These are phyloP conservation scores for Cladosporium sp. DNA, from an alignment of 2,329 filamentous ascomycete genomes.

Conservation along the genomic window DNA sequence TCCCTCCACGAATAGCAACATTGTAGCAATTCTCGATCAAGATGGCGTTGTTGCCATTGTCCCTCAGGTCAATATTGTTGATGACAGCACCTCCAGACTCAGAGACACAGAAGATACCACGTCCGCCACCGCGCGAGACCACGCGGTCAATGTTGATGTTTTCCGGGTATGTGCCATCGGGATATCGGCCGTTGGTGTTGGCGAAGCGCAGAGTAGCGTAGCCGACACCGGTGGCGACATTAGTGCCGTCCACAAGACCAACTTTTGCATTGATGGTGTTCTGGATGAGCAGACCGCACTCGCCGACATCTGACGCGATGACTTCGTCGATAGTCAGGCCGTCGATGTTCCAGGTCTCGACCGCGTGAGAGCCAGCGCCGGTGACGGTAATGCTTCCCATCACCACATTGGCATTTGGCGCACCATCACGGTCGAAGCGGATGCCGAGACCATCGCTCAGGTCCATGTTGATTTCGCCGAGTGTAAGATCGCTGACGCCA, in stretches of 20 bases:
- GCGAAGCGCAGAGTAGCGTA: conserved; percentile 57
- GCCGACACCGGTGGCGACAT: conserved; percentile 50
- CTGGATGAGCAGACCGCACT: conserved; percentile 56
- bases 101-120: conserved; percentile 56
- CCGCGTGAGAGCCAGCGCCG: conserved; percentile 53
- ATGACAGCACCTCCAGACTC: conserved; percentile 53
- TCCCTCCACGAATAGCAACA: conserved; percentile 48
- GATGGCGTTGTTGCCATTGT: conserved; percentile 54
- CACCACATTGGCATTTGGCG: conserved; percentile 50
- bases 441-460: conserved; percentile 53
- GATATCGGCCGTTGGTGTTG: conserved; percentile 52
- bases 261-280: conserved; percentile 47
- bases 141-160: conserved; percentile 54
- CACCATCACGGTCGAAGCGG: conserved; percentile 54
- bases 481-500: conserved; percentile 45
- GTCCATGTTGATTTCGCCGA: conserved; percentile 54
- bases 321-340: conserved; percentile 50
- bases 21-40: conserved; percentile 60
- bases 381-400: conserved; percentile 52
- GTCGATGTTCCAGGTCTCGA: conserved; percentile 59
- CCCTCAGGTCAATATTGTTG: conserved; percentile 45
- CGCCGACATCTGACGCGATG: conserved; percentile 51
- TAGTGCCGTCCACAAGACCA: conserved; percentile 53
- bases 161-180: conserved; percentile 47
- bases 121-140: conserved; percentile 53